Conservation (phyloP, 345 rosid genomes). For the Brassica nigra region DNA sequence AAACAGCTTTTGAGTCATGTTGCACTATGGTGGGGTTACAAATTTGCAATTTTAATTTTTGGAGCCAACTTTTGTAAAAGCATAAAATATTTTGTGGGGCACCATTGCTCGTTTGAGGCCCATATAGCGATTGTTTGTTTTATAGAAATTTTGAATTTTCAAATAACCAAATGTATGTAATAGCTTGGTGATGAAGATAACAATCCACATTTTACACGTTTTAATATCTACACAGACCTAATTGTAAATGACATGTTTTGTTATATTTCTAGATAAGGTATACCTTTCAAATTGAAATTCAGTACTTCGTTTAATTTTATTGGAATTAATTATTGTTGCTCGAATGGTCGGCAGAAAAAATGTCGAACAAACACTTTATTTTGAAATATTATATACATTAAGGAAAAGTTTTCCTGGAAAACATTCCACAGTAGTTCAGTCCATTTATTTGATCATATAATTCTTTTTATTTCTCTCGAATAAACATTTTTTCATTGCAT, state of each 20-base stretch:
- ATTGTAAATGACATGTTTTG: neutral
- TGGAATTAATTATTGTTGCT: neutral
- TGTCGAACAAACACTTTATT: neutral
- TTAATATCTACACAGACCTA: neutral
- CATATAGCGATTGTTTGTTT: neutral
- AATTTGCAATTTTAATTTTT: neutral
- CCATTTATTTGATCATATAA: neutral
- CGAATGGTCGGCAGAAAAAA: neutral
- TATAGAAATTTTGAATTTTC: neutral
- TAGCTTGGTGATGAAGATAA: constrained; percentile 41
- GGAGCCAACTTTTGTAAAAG: constrained; percentile 12
- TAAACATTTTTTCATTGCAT: neutral
- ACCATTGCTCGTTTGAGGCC: constrained; percentile 2
- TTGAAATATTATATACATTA: neutral
- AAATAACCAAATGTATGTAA: constrained; percentile 31
- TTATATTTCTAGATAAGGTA: neutral
- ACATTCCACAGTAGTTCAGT: neutral
- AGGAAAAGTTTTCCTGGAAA: neutral
- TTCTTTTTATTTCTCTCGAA: neutral
- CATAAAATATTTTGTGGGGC: constrained; percentile 35
- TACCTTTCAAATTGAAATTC: constrained; percentile 13
- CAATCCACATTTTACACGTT: constrained; percentile 35
- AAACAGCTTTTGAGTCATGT: constrained; percentile 55
- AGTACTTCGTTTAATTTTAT: neutral
- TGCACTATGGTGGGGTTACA: constrained; percentile 48